Percentiles rank a stretch among this genome's conserved stretches.
phyloP scores from a whole-genome alignment of 2,329 filamentous ascomycete genomes.

The Curvularia hawaiiensis region DNA sequence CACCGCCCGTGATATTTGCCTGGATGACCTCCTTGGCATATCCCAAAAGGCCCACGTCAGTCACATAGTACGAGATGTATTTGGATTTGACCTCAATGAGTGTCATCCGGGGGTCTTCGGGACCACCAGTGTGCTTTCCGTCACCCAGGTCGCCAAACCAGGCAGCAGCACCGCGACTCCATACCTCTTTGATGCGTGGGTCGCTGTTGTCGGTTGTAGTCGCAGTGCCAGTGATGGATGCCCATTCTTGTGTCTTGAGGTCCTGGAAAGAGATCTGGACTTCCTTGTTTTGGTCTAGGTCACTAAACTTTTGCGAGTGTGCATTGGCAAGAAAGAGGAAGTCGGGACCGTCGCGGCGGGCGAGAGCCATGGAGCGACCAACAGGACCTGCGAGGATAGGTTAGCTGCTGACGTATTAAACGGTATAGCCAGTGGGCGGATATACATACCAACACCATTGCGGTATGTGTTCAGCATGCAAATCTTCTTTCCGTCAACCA shows the following conservation, averaged over 20 bases:
- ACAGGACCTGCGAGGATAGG: slow-evolving; percentile 42
- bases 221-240: slow-evolving; percentile 52
- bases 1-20: slow-evolving; percentile 46
- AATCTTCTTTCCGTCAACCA: slow-evolving; percentile 54
- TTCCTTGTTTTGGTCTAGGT: slow-evolving; percentile 51
- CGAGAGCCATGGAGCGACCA: slow-evolving; percentile 55
- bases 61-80: slow-evolving; percentile 49
- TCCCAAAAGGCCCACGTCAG: slow-evolving; percentile 42
- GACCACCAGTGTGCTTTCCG: slow-evolving; percentile 53
- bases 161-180: slow-evolving; percentile 46
- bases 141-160: slow-evolving; percentile 60
- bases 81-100: slow-evolving; percentile 47
- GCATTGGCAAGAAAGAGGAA: slow-evolving; percentile 58
- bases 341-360: slow-evolving; percentile 62
- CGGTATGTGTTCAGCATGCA: slow-evolving; percentile 51
- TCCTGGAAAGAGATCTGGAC: slow-evolving; percentile 55
- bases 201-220: slow-evolving; percentile 51
- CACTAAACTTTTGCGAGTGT: slow-evolving; percentile 54
- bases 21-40: slow-evolving; percentile 49
- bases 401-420: slow-evolving; percentile 5
- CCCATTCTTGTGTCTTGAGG: slow-evolving; percentile 54
- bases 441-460: slow-evolving; percentile 45
- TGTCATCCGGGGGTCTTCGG: slow-evolving; percentile 56
- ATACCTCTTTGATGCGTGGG: slow-evolving; percentile 56
- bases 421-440: background rate